These are phyloP conservation scores for Achlya hypogyna DNA, from an alignment of 352 stramenopile genomes.

Conservation along the genomic window DNA sequence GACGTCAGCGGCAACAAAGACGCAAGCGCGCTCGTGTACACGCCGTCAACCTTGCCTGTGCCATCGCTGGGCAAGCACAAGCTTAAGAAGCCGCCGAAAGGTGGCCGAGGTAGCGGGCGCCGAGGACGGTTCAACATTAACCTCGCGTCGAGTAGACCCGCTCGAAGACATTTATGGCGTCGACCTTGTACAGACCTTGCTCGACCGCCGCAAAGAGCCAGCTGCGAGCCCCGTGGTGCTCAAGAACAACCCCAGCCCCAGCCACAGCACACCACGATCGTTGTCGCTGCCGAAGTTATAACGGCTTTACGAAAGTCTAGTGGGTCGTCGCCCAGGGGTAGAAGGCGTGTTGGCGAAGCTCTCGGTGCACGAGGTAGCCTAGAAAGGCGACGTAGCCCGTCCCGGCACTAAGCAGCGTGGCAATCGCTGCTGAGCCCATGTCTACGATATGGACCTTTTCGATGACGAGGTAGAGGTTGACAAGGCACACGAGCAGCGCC, in stretches of 20 bases:
- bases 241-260: neutral
- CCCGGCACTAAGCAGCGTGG: constrained; percentile 27
- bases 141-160: constrained; percentile 19
- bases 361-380: constrained; percentile 45
- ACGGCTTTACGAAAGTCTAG: neutral
- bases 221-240: too few species aligned
- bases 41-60: constrained; percentile 1
- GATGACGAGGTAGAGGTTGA: constrained; percentile 53
- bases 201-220: constrained; percentile 12
- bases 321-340: neutral
- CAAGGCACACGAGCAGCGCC: constrained; percentile 49
- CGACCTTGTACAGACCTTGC: constrained; percentile 40
- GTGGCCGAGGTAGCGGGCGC: constrained; percentile 10
- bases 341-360: constrained; percentile 21
- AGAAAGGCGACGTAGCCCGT: constrained; percentile 64
- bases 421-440: constrained; percentile 27
- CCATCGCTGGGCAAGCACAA: constrained; percentile 2
- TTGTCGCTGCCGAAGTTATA: constrained; percentile 11
- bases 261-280: neutral
- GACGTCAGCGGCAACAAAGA: constrained; percentile 29
- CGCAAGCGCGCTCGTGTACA: neutral
- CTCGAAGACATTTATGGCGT: constrained; percentile 56
- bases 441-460: constrained; percentile 28
- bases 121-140: neutral
- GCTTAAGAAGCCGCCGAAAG: constrained; percentile 18